Conservation (phyloP, 768 basidiomycete genomes). For the Serendipita sp. region DNA sequence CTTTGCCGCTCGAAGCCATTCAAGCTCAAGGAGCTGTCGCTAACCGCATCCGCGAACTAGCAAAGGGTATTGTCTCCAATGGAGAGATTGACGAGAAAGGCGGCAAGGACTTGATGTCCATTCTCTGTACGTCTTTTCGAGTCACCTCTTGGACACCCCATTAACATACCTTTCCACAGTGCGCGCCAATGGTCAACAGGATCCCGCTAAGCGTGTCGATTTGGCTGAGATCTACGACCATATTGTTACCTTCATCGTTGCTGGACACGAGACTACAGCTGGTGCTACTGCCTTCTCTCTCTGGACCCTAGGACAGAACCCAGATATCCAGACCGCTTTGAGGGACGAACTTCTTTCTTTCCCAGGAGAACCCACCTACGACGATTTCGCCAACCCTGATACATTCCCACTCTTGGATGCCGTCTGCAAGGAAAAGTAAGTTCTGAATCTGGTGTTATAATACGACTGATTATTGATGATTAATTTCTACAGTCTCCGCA, state of each 20-base stretch:
- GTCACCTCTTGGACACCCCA: neutral
- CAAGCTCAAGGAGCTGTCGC: slow-evolving; percentile 17
- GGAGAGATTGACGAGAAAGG: slow-evolving; percentile 8
- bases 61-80: slow-evolving; percentile 15
- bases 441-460: neutral
- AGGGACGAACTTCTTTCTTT: slow-evolving; percentile 23
- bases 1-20: slow-evolving; percentile 15
- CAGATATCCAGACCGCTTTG: slow-evolving; percentile 23
- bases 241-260: slow-evolving; percentile 25
- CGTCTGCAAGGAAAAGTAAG: slow-evolving; percentile 26
- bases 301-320: slow-evolving; percentile 24
- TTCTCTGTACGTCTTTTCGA: neutral
- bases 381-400: slow-evolving; percentile 18
- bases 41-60: slow-evolving; percentile 15
- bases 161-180: neutral
- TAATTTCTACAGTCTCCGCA: slow-evolving; percentile 19
- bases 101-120: slow-evolving; percentile 6
- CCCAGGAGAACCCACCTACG: slow-evolving; percentile 20
- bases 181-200: neutral
- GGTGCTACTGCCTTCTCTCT: slow-evolving; percentile 24
- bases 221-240: slow-evolving; percentile 10
- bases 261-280: slow-evolving; percentile 29
- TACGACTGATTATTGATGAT: neutral
- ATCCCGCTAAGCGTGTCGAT: neutral
- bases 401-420: slow-evolving; percentile 27